Percentiles rank a stretch among this genome's conserved stretches.
Evolutionary conservation across 2,329 filamentous ascomycete species (phyloP).

Genomic region (Aspergillus amoenus): DNA sequence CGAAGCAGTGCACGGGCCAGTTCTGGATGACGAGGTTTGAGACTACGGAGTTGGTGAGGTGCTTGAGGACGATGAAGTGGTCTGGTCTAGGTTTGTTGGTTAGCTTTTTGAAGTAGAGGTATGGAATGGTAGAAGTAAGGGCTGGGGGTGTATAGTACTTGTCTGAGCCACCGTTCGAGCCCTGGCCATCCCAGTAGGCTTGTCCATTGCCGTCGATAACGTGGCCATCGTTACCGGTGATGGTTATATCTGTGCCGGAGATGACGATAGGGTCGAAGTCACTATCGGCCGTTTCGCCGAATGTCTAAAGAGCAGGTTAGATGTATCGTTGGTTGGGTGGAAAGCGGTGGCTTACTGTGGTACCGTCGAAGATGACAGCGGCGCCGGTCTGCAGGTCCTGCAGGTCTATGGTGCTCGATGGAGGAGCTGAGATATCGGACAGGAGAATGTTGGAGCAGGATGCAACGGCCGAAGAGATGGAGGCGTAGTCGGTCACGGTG

Average conservation of each 20-base stretch:
- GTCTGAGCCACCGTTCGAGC: slow-evolving; percentile 46
- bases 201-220: slow-evolving; percentile 42
- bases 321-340: background rate
- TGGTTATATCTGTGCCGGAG: slow-evolving; percentile 41
- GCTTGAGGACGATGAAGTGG: slow-evolving; percentile 42
- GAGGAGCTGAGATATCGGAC: slow-evolving; percentile 40
- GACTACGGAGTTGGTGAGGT: slow-evolving; percentile 41
- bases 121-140: no score
- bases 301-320: slow-evolving; percentile 21
- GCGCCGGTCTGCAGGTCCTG: slow-evolving; percentile 41
- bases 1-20: slow-evolving; percentile 43
- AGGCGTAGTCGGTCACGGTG: slow-evolving; percentile 27
- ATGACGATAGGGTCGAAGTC: slow-evolving; percentile 41
- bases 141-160: slow-evolving; percentile 1
- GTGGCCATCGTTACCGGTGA: slow-evolving; percentile 36
- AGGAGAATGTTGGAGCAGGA: slow-evolving; percentile 46
- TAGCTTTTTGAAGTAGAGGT: background rate
- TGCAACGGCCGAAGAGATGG: slow-evolving; percentile 38
- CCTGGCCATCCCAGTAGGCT: slow-evolving; percentile 48
- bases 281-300: slow-evolving; percentile 37
- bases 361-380: slow-evolving; percentile 43
- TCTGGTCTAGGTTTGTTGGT: slow-evolving; percentile 27
- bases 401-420: slow-evolving; percentile 41
- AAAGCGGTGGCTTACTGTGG: slow-evolving; percentile 22
- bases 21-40: slow-evolving; percentile 42